Evolutionary conservation across 257 asterid species (phyloP), one percentile per base, ranked within the genome.

Genomic region (Sherardia arvensis): DNA sequence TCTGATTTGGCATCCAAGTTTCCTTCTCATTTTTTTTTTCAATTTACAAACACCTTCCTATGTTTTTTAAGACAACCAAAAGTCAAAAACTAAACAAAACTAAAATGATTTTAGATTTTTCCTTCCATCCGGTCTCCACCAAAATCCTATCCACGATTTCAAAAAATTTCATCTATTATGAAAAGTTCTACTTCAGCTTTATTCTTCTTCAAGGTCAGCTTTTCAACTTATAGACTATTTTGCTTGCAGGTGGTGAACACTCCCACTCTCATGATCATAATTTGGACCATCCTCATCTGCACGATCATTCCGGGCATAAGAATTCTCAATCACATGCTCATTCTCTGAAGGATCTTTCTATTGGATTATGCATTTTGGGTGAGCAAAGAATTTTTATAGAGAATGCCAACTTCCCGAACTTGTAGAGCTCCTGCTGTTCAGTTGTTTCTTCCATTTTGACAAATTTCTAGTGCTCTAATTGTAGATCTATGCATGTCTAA

Each of bases 351-450:
- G 99, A 92, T 78, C 97, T 92, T 69, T 85, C 99, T 12, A 61
- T 89, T 45, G 97, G 99, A 70, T 69, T 92, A 69, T 89, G 97
- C 65, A 66, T 92, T 77, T 78, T 89, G 74, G 93, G 99, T 92
- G 72, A 75, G 97, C 68, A 33, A n/a, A 59, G 43, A 30, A 8
- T 38, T 54, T 59, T 20, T 68, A 4, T 14, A 26, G 21, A 61
- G 33, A 40, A 11, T 61, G 33, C 66, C 34, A 1, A 62, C 67
- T 26, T 62, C 25, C 54, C 8, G 25, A 36, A 12, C 23, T 36
- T 21, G 53, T 47, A 21, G 26, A 14, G 34, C 7, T 38, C 66
- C 2, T 38, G 21, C 7, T 11, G 4, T 36, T 36, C 22, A 30
- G 2, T n/a, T 45, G 25, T 12, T 36, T 34, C 65, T n/a, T 40